Evolutionary conservation across 2,329 filamentous ascomycete genomes (phyloP), one percentile per base, ranked within the genome.

Genomic region (Onygenales sp.): DNA sequence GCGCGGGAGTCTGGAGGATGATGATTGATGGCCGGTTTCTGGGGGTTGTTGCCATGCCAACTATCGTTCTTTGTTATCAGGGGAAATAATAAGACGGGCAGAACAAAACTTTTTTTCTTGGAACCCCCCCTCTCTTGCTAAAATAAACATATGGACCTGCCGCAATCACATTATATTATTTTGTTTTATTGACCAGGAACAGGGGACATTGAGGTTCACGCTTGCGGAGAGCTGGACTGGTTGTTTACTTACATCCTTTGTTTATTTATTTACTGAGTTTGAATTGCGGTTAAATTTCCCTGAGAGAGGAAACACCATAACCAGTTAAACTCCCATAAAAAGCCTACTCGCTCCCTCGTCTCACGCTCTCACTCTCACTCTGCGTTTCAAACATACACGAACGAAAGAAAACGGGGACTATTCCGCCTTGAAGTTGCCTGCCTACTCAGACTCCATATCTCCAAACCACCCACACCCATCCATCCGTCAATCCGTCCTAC

Each of bases 41-140:
- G 40, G 2, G 32, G 45, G 17, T 17, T 34, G 37, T 71, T 71
- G 69, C 68, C 63, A 56, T 59, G 65, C 58, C 67, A 70, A 71
- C 68, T 70, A 71, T 71, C 69, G 55, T 58, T 49, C 56, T 55
- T 55, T 34, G 42, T 51, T 54, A 45, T 44, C 51, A 53, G 47
- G 17, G 40, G 34, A 48, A 49, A 36, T 43, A 27, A 27, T 33
- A 4, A 21, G 8, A 27, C 11, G 11, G n/a, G 45, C n/a, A 17
- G 32, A 46, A 47, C n/a, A 46, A n/a, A 13, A 14, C 14, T 14
- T 10, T 14, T 10, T 50, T 39, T 6, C 17, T 52, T 52, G 2
- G 17, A 27, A 5, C 4, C 21, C 21, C 21, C 3, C 21, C 3
- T 27, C 21, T 27, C 21, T 27, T 27, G 21, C 21, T 27, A 27